phyloP scores from a whole-genome alignment of 2,329 filamentous ascomycete genomes.

The Aspergillus glaucus region DNA sequence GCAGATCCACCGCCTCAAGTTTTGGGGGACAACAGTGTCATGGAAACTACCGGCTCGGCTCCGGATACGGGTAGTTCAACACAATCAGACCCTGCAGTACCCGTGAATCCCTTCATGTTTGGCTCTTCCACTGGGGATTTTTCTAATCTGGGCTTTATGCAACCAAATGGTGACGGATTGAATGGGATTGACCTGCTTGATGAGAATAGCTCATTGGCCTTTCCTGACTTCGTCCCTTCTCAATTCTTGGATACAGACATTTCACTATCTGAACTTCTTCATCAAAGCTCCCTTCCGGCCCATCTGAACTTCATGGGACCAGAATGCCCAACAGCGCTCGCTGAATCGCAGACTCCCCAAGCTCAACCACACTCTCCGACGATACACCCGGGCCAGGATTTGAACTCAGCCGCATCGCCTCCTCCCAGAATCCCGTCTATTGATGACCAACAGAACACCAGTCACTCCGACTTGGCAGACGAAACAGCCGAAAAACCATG shows the following conservation, averaged over 20 bases:
- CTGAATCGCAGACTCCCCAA: not conserved
- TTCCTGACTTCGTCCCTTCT: conserved; percentile 50
- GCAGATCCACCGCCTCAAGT: too few species aligned
- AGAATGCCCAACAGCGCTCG: not conserved
- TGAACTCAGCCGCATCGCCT: not conserved
- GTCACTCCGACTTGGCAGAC: not conserved
- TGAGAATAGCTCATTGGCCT: conserved; percentile 19
- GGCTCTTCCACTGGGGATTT: too few species aligned
- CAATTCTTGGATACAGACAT: conserved; percentile 53
- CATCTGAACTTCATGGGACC: not conserved
- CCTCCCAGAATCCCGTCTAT: not conserved
- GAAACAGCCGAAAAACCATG: not conserved
- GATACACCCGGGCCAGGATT: not conserved
- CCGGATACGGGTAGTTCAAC: too few species aligned
- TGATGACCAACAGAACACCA: not conserved
- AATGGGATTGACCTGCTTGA: not conserved
- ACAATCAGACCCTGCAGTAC: too few species aligned
- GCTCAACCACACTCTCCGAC: not conserved
- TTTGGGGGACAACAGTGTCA: too few species aligned
- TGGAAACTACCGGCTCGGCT: too few species aligned
- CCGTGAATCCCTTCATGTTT: too few species aligned
- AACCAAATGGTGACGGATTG: not conserved
- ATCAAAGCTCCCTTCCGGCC: not conserved
- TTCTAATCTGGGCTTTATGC: too few species aligned
- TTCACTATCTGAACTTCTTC: conserved; percentile 45